Evolutionary conservation across 2,329 filamentous ascomycete genomes (phyloP).

Genomic region (Ceratocystis albifundus): DNA sequence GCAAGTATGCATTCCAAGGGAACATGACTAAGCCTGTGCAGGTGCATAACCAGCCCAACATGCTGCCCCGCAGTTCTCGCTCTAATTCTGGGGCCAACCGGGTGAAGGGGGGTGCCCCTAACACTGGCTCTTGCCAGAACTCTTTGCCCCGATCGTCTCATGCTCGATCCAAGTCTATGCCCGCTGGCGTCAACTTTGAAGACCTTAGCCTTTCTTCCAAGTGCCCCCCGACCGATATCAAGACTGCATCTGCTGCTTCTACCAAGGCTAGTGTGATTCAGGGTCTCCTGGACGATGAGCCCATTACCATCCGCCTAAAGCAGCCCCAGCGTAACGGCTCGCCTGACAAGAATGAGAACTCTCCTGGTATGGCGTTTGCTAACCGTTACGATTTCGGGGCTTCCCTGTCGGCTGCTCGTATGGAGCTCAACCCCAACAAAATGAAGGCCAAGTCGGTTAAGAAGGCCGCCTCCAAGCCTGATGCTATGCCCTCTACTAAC

Average conservation of each 20-base stretch:
- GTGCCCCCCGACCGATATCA: not conserved
- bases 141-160: conserved; percentile 19
- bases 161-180: conserved; percentile 44
- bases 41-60: conserved; percentile 10
- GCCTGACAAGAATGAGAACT: conserved; percentile 20
- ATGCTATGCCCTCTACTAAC: conserved; percentile 13
- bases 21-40: conserved; percentile 21
- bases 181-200: conserved; percentile 51
- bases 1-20: conserved; percentile 43
- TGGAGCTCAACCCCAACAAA: conserved; percentile 31
- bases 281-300: conserved; percentile 43
- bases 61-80: conserved; percentile 56
- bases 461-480: conserved; percentile 74
- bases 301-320: conserved; percentile 56
- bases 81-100: conserved; percentile 27
- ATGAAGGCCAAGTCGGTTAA: conserved; percentile 38
- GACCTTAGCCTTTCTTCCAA: not conserved
- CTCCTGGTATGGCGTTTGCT: conserved; percentile 50
- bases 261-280: conserved; percentile 35
- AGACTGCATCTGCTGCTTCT: not conserved
- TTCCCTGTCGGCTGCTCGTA: conserved; percentile 75
- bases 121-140: not conserved
- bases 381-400: conserved; percentile 93
- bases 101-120: conserved; percentile 28
- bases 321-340: conserved; percentile 43